Base-by-base conservation (phyloP, 1,139 yeast species). In the Diutina ranongensis region DNA sequence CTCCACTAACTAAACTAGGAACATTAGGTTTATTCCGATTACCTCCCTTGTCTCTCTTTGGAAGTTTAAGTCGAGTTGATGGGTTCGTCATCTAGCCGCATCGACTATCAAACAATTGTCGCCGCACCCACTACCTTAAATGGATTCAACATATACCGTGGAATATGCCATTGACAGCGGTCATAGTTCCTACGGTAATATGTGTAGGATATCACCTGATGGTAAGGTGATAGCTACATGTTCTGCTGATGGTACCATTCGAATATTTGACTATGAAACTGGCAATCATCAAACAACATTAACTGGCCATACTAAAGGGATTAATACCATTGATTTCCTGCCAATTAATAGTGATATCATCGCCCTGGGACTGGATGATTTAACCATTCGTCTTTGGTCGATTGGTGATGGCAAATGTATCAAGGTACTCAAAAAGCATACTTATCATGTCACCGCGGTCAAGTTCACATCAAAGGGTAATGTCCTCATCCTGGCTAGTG, bases 291-390 rank as follows among this genome's bases (percentile, higher is more conserved):
- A 57, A n/a, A n/a, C 70, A 16, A 65, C 69, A 3, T 58, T 83
- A 4, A 56, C 54, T 4, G 92, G 89, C 1, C 96, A 87, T 55
- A 59, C 74, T 3, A 70, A 65, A 46, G 94, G 95, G 0, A 65
- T 87, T 3, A 80, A 86, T 4, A 86, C 80, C 50, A 55, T 87
- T 1, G 72, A 74, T 31, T 92, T 88, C 77, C 77, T 92, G 0
- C 89, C 92, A 2, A 62, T 65, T 31, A 82, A 84, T 58, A 72
- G 83, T n/a, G 66, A 69, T 48, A 75, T 82, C 45, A 51, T 92
- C 4, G 97, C 95, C 2, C 78, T 95, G 0, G 92, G 83, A 1
- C 83, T 95, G 0, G 97, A 92, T 58, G 98, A 92, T 60, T 69
- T 80, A 51, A 80, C 95, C 0, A 72, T 89, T 5, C 71, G 92